A percentile compares a stretch with the other conserved stretches of the same genome.
phyloP scores from a whole-genome alignment of 2,329 filamentous ascomycete species.

The Juglanconis juglandina region DNA sequence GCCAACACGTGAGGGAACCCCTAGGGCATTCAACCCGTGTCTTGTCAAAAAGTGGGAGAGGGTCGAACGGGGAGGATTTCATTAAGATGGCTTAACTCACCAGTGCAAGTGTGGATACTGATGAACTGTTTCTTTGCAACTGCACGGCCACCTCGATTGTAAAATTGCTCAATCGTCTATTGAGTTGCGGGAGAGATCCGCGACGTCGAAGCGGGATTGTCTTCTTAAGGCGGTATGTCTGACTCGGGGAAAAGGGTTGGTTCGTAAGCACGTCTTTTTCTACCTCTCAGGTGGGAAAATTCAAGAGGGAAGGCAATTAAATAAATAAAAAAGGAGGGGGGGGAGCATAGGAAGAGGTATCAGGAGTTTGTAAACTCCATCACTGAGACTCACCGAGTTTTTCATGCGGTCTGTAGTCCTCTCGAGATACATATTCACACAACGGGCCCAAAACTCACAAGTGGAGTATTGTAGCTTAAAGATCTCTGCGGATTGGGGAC shows the following conservation, averaged over 20 bases:
- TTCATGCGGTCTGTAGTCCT: conserved; percentile 12
- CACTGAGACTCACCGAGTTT: conserved; percentile 4
- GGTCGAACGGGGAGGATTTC: not conserved
- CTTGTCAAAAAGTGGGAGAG: not conserved
- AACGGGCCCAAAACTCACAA: conserved; percentile 18
- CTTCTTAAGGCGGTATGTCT: conserved; percentile 17
- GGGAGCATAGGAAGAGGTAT: no score
- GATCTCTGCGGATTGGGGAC: conserved; percentile 14
- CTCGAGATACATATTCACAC: conserved; percentile 17
- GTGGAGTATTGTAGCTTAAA: conserved; percentile 17
- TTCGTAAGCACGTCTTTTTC: no score
- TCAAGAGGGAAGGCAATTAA: no score
- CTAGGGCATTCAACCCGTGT: no score
- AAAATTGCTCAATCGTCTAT: conserved; percentile 16
- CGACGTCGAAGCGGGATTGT: conserved; percentile 15
- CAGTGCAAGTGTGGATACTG: conserved; percentile 15
- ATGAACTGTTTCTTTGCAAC: conserved; percentile 15
- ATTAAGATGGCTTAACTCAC: not conserved
- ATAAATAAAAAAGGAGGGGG: no score
- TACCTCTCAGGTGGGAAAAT: no score
- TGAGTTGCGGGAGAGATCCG: conserved; percentile 16
- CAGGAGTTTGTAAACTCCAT: no score
- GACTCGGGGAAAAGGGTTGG: no score
- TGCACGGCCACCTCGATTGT: conserved; percentile 17
- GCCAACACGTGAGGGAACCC: no score